phyloP scores from a whole-genome alignment of 2,329 filamentous ascomycete genomes.

The Epichloe gansuensis region DNA sequence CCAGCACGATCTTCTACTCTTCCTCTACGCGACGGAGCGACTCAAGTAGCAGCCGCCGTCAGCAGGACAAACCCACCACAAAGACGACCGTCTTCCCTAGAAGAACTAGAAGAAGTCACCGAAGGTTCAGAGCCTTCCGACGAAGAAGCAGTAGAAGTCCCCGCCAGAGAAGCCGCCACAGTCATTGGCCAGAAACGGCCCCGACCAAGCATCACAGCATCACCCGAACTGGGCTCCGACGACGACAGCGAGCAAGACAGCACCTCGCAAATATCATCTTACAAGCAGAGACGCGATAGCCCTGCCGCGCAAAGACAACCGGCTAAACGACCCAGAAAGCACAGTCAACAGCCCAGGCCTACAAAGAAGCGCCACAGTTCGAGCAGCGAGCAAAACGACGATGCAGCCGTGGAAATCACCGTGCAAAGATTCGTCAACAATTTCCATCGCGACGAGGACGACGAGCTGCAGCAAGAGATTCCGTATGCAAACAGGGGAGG shows the following conservation, averaged over 20 bases:
- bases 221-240: constrained; percentile 29
- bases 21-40: neutral
- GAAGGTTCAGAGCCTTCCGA: constrained; percentile 10
- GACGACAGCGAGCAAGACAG: constrained; percentile 15
- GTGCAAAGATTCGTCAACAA: constrained; percentile 47
- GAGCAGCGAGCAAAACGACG: constrained; percentile 13
- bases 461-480: constrained; percentile 36
- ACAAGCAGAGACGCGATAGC: constrained; percentile 18
- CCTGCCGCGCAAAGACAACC: constrained; percentile 31
- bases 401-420: constrained; percentile 36
- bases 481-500: constrained; percentile 40
- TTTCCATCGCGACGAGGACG: constrained; percentile 27
- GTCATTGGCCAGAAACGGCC: constrained; percentile 30
- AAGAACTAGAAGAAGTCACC: neutral
- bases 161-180: constrained; percentile 29
- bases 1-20: neutral
- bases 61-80: neutral
- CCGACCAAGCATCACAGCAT: constrained; percentile 23
- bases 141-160: constrained; percentile 31
- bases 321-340: constrained; percentile 2
- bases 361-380: constrained; percentile 12
- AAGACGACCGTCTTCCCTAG: neutral
- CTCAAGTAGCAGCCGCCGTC: neutral
- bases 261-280: constrained; percentile 1
- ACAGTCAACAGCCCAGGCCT: constrained; percentile 9